Conservation (phyloP, 768 basidiomycete species). For the Kwoniella heveanensis region DNA sequence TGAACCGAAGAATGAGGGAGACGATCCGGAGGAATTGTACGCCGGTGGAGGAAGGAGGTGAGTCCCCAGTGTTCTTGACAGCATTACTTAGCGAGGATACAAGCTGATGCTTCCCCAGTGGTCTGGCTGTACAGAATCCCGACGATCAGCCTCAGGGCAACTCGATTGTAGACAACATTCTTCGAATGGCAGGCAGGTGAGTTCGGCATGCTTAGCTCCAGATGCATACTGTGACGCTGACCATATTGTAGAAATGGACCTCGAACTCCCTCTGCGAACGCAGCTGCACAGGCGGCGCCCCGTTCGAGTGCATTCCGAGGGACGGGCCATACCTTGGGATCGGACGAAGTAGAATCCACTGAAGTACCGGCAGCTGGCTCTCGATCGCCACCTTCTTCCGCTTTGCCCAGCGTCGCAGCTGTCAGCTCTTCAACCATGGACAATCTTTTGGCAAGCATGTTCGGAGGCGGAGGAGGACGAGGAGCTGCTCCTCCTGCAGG, state of each 20-base stretch:
- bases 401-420: conserved; percentile 5
- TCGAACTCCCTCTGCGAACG: conserved; percentile 11
- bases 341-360: conserved; percentile 79
- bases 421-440: conserved; percentile 18
- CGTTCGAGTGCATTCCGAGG: conserved; percentile 62
- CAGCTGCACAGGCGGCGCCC: conserved; percentile 16
- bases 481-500: conserved; percentile 52
- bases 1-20: conserved; percentile 53
- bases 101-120: conserved; percentile 61
- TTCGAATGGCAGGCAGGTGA: conserved; percentile 79
- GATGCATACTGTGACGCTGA: background rate
- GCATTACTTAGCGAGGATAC: conserved; percentile 3
- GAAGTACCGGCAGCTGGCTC: conserved; percentile 73
- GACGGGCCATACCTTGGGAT: conserved; percentile 80
- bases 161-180: conserved; percentile 61
- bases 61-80: conserved; percentile 13
- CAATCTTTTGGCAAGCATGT: conserved; percentile 12
- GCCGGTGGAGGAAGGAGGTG: conserved; percentile 95
- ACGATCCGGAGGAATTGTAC: conserved; percentile 68
- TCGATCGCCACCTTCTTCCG: conserved; percentile 2
- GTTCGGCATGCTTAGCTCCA: conserved; percentile 45
- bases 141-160: conserved; percentile 64
- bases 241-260: conserved; percentile 57
- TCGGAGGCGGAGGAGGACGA: conserved; percentile 21
- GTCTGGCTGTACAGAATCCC: conserved; percentile 85